These are phyloP conservation scores for Boletus tomentosulus DNA, from an alignment of 768 basidiomycete species.

Conservation along the genomic window DNA sequence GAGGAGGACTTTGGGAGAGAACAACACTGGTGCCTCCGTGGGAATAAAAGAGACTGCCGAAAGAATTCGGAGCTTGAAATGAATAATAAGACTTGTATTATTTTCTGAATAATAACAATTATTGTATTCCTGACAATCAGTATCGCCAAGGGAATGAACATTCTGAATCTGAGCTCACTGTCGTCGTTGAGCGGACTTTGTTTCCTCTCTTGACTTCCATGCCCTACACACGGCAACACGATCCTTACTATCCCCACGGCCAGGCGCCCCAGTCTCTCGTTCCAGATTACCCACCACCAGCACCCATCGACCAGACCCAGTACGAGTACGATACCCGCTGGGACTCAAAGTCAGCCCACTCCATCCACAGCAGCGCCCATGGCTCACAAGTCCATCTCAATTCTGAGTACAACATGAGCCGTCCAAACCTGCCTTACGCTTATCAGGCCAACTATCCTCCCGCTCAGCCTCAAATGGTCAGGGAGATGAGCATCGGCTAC, in stretches of 20 bases:
- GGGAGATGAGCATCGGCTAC: slow-evolving; percentile 53
- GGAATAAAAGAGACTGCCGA: slow-evolving; percentile 26
- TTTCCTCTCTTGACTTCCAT: slow-evolving; percentile 29
- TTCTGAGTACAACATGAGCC: slow-evolving; percentile 55
- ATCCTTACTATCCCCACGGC: slow-evolving; percentile 41
- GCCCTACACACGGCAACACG: slow-evolving; percentile 52
- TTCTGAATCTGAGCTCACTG: neutral
- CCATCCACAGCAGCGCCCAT: slow-evolving; percentile 53
- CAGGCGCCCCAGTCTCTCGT: slow-evolving; percentile 30
- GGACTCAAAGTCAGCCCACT: slow-evolving; percentile 53
- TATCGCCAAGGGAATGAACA: slow-evolving; percentile 9
- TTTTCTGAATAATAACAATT: neutral
- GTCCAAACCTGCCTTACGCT: slow-evolving; percentile 35
- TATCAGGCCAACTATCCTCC: slow-evolving; percentile 58
- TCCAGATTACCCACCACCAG: slow-evolving; percentile 36
- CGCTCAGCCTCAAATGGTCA: slow-evolving; percentile 44
- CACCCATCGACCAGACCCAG: slow-evolving; percentile 30
- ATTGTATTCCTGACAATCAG: neutral
- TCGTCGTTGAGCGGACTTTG: slow-evolving; percentile 19
- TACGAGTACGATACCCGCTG: slow-evolving; percentile 45
- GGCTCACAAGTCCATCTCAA: slow-evolving; percentile 74
- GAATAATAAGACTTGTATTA: slow-evolving; percentile 9
- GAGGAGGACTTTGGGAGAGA: slow-evolving; percentile 35
- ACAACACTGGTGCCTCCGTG: slow-evolving; percentile 44
- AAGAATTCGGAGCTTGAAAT: slow-evolving; percentile 44